Evolutionary conservation across 1,284 basidiomycete species (phyloP), one percentile per base, ranked within the genome.

Genomic region (Xerocomus cyaneibrunnescens): DNA sequence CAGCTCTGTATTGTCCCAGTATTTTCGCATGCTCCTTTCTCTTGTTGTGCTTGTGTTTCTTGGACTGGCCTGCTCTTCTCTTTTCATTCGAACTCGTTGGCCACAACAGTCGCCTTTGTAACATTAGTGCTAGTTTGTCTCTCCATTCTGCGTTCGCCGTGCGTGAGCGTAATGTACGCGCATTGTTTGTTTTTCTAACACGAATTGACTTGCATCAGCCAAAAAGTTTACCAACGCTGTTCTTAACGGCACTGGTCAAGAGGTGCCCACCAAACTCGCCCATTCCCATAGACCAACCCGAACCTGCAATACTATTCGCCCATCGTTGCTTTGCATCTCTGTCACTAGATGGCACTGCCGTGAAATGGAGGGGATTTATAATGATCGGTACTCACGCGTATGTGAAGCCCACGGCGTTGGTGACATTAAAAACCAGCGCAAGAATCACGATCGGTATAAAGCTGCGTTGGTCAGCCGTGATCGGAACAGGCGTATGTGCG

Each of bases 361-460:
- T 67, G 41, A 60, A 47, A 3, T 7, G 38, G 51, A 21, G 46
- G 50, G 39, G 13, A 48, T 34, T 45, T 22, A 54, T 46, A 45
- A 4, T 21, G 55, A 62, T 51, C 37, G 25, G 45, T 32, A 76
- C 86, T 64, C 69, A 89, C 86, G 88, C 93, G 66, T 91, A 95
- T 55, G 92, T 95, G 74, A 95, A 96, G 8, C 94, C 94, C 51
- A 97, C 76, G 21, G 87, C 89, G 62, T 97, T 97, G 30, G 92
- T 94, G 49, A 94, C 66, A 70, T 95, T 95, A 80, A 96, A 95
- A 32, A 95, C 87, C 47, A 95, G 77, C 5, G 93, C 93, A 35
- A 96, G 83, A 41, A 87, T 69, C 46, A 95, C 90, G 59, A 95
- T 94, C 14, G 93, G 93, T 52, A 94, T 76, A 69, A 92, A 94